Conservation (phyloP, 1,139 yeast genomes). For the Geotrichum restrictum region DNA sequence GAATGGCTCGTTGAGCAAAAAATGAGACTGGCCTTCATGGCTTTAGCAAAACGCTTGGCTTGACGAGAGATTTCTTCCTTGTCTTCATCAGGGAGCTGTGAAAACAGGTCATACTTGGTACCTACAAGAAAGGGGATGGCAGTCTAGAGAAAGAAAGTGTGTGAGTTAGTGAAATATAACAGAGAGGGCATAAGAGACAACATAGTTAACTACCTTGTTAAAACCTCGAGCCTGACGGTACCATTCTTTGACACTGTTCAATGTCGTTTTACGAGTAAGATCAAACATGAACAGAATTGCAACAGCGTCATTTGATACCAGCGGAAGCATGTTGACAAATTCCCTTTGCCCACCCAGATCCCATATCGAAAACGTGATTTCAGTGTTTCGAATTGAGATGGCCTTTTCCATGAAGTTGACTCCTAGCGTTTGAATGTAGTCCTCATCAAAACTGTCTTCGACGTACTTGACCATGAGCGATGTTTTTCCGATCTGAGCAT, state of each 20-base stretch:
- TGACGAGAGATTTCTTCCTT: constrained; percentile 82
- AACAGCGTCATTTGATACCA: constrained; percentile 90
- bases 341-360: constrained; percentile 97
- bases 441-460: constrained; percentile 89
- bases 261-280: constrained; percentile 77
- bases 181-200: too few species aligned
- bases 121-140: constrained; percentile 94
- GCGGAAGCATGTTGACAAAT: constrained; percentile 91
- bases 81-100: constrained; percentile 64
- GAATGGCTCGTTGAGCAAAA: constrained; percentile 93
- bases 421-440: constrained; percentile 88
- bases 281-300: constrained; percentile 92
- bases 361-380: constrained; percentile 90
- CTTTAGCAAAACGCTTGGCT: constrained; percentile 81
- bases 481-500: constrained; percentile 97
- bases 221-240: constrained; percentile 88
- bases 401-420: constrained; percentile 94
- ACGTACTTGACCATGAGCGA: constrained; percentile 96
- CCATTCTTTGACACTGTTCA: constrained; percentile 90
- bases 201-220: constrained; percentile 44
- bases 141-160: constrained; percentile 40
- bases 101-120: constrained; percentile 86
- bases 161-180: too few species aligned
- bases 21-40: constrained; percentile 85
- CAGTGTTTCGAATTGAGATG: constrained; percentile 80